Percentiles rank a stretch among this genome's conserved stretches.
These are phyloP conservation scores for Candida odintsovae DNA, from an alignment of 805 yeast species.

Conservation along the genomic window DNA sequence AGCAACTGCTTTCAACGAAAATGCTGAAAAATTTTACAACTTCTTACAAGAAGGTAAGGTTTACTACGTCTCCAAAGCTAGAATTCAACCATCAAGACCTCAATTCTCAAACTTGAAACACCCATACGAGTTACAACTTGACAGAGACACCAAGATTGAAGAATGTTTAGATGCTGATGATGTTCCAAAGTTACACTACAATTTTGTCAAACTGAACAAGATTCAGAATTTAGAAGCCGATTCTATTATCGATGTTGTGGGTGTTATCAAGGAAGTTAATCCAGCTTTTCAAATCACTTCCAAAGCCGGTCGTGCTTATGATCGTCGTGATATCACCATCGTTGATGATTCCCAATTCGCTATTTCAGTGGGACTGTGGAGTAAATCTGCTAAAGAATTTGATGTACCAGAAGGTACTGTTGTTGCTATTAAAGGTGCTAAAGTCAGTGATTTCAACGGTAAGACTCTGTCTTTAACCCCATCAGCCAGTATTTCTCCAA, in stretches of 20 bases:
- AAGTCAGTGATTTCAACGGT: slow-evolving; percentile 85
- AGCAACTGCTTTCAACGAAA: slow-evolving; percentile 89
- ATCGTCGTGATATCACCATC: slow-evolving; percentile 80
- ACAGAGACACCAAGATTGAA: slow-evolving; percentile 69
- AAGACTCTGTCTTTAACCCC: slow-evolving; percentile 76
- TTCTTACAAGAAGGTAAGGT: slow-evolving; percentile 83
- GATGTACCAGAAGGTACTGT: slow-evolving; percentile 69
- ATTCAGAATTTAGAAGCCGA: slow-evolving; percentile 66
- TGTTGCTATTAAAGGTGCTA: slow-evolving; percentile 88
- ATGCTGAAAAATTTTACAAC: slow-evolving; percentile 74
- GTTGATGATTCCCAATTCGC: slow-evolving; percentile 82
- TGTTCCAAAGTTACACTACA: slow-evolving; percentile 77
- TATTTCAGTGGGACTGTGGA: slow-evolving; percentile 85
- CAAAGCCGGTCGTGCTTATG: slow-evolving; percentile 86
- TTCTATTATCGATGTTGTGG: slow-evolving; percentile 78
- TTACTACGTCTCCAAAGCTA: slow-evolving; percentile 75
- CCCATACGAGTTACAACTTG: slow-evolving; percentile 82
- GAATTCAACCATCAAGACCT: slow-evolving; percentile 78
- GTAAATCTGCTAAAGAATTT: slow-evolving; percentile 77
- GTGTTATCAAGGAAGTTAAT: slow-evolving; percentile 72
- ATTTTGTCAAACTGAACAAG: slow-evolving; percentile 63
- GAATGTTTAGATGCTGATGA: slow-evolving; percentile 56
- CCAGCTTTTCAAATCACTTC: slow-evolving; percentile 77
- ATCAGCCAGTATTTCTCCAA: slow-evolving; percentile 65
- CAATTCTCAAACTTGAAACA: slow-evolving; percentile 79